These are phyloP conservation scores for Russula brevipes DNA, from an alignment of 768 basidiomycete genomes.

Conservation along the genomic window DNA sequence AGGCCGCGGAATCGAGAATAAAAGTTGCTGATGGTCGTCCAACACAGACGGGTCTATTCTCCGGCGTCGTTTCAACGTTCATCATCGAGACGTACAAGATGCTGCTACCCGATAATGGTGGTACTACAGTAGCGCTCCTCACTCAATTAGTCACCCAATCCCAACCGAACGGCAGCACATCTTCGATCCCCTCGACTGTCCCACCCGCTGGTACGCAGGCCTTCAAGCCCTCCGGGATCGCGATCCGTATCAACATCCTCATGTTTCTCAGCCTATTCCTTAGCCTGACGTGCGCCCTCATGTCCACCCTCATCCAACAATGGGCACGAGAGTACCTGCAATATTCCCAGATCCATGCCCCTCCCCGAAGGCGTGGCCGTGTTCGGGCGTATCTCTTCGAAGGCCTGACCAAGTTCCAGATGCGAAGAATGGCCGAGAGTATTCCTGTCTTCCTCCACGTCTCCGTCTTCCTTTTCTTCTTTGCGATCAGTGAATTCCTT, in stretches of 20 bases:
- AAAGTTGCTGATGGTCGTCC: too few relatives aligned
- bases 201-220: too few relatives aligned
- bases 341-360: conserved; percentile 1
- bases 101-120: conserved; percentile 12
- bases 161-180: not conserved
- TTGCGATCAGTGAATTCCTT: conserved; percentile 12
- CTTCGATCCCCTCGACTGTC: not conserved
- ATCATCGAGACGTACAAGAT: conserved; percentile 24
- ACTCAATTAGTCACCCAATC: conserved; percentile 7
- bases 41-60: conserved; percentile 22
- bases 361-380: conserved; percentile 7
- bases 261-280: conserved; percentile 20
- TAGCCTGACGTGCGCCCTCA: conserved; percentile 9
- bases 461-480: conserved; percentile 13
- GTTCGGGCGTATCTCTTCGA: conserved; percentile 7
- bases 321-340: conserved; percentile 16
- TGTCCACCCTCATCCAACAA: conserved; percentile 17
- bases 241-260: conserved; percentile 14
- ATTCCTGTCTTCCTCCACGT: conserved; percentile 10
- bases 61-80: conserved; percentile 21
- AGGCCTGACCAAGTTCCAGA: conserved; percentile 9
- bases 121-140: conserved; percentile 10
- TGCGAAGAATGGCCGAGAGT: conserved; percentile 5
- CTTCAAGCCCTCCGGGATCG: not conserved
- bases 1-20: too few relatives aligned